These are phyloP conservation scores for Colletotrichum nymphaeae DNA, from an alignment of 2,329 filamentous ascomycete genomes.

Conservation along the genomic window DNA sequence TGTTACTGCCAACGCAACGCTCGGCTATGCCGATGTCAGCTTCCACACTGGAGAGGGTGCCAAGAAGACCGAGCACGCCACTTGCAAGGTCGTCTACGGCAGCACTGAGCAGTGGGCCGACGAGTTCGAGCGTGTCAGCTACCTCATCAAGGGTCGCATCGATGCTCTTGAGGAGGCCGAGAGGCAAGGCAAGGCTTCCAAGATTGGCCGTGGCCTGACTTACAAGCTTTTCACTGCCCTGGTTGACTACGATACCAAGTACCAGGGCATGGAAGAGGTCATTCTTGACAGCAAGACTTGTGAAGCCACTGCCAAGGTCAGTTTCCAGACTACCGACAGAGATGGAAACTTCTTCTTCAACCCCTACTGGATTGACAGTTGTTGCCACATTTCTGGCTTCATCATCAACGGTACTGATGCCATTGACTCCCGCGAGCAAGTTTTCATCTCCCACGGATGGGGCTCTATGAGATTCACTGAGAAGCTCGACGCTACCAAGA, in stretches of 20 bases:
- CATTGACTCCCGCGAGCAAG: constrained; percentile 64
- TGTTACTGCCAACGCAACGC: constrained; percentile 67
- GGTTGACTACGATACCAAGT: constrained; percentile 66
- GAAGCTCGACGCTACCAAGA: constrained; percentile 55
- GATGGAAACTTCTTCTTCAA: constrained; percentile 66
- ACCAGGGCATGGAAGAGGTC: constrained; percentile 69
- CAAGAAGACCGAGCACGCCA: constrained; percentile 69
- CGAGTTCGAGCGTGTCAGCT: constrained; percentile 75
- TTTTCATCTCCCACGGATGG: constrained; percentile 72
- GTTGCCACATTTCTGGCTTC: constrained; percentile 70
- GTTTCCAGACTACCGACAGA: constrained; percentile 58
- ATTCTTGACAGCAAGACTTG: constrained; percentile 60
- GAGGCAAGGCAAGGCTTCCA: constrained; percentile 74
- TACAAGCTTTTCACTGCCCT: constrained; percentile 76
- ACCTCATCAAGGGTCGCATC: constrained; percentile 75
- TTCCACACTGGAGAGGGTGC: constrained; percentile 71
- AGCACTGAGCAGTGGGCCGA: constrained; percentile 69
- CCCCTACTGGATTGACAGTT: constrained; percentile 69
- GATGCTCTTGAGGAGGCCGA: constrained; percentile 70
- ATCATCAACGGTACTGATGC: constrained; percentile 69
- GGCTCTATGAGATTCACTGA: constrained; percentile 63
- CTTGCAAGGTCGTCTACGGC: constrained; percentile 69
- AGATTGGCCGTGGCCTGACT: constrained; percentile 79
- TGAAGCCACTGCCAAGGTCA: constrained; percentile 55
- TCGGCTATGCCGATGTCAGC: constrained; percentile 64